phyloP scores from a whole-genome alignment of 495 filamentous ascomycete species.

The Extremus antarcticus region DNA sequence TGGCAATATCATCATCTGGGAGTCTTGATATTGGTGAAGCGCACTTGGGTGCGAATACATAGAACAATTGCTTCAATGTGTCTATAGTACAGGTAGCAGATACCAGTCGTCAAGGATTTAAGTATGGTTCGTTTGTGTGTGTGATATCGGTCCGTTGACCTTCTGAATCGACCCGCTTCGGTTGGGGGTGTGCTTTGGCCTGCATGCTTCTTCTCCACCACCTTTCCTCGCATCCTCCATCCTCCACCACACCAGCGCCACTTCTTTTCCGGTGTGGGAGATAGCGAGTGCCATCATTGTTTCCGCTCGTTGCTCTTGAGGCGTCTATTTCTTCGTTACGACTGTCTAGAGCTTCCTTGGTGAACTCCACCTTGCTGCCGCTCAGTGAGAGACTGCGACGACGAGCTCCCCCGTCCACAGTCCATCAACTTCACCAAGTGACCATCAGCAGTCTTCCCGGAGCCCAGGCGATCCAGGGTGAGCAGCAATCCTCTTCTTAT shows the following conservation, averaged over 20 bases:
- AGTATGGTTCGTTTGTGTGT: background rate
- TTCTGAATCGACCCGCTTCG: background rate
- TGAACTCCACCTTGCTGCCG: background rate
- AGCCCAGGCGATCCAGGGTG: constrained; percentile 11
- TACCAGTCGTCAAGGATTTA: no score
- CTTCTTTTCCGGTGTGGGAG: background rate
- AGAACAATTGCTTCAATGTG: no score
- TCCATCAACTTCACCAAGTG: constrained; percentile 3
- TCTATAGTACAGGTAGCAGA: no score
- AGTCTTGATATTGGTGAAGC: background rate
- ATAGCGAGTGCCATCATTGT: background rate
- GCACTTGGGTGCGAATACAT: background rate
- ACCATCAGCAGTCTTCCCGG: constrained; percentile 7
- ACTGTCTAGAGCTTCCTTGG: background rate
- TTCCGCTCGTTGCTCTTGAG: background rate
- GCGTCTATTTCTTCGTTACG: background rate
- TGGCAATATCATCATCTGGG: no score
- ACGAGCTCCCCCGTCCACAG: background rate
- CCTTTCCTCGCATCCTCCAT: constrained; percentile 3
- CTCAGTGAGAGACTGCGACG: background rate
- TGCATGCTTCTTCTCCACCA: constrained; percentile 7
- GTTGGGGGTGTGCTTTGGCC: background rate
- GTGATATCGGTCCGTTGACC: background rate
- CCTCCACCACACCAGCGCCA: constrained; percentile 6
- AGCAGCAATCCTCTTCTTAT: background rate